phyloP scores from a whole-genome alignment of 441 rosid species.

The Adansonia gregorii region DNA sequence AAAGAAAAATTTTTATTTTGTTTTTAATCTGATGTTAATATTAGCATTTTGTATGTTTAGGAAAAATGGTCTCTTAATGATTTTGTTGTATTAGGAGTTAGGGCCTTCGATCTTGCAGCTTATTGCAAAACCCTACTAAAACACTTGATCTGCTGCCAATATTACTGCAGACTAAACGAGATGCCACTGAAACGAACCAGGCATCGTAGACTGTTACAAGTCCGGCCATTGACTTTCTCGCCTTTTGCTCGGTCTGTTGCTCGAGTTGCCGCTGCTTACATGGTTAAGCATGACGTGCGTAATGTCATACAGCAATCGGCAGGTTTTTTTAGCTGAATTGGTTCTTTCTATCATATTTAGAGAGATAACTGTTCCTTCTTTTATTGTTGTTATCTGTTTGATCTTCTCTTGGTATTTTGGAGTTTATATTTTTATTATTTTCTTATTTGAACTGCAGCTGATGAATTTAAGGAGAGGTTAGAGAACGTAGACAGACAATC shows the following conservation, averaged over 20 bases:
- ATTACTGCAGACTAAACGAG: constrained; percentile 16
- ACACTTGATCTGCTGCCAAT: not conserved
- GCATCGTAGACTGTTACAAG: constrained; percentile 30
- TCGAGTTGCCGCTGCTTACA: constrained; percentile 38
- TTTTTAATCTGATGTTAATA: not conserved
- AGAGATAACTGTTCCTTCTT: not conserved
- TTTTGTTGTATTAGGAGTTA: not conserved
- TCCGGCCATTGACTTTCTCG: constrained; percentile 62
- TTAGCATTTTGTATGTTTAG: not conserved
- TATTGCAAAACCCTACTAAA: not conserved
- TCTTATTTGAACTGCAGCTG: constrained; percentile 33
- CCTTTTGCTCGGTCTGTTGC: constrained; percentile 68
- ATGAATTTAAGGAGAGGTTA: constrained; percentile 29
- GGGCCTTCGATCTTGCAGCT: not conserved
- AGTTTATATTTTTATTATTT: not conserved
- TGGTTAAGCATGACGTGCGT: constrained; percentile 35
- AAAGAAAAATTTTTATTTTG: not conserved
- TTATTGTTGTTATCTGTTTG: constrained; percentile 9
- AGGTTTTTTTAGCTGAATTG: constrained; percentile 36
- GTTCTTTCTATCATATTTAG: not conserved
- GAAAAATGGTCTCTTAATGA: not conserved
- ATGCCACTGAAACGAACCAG: constrained; percentile 49
- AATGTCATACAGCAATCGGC: constrained; percentile 27
- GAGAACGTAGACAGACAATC: constrained; percentile 32
- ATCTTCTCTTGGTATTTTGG: constrained; percentile 7